Percentiles rank a stretch among this genome's conserved stretches.
These are phyloP conservation scores for Neonectria magnoliae DNA, from an alignment of 2,329 filamentous ascomycete species.

Conservation along the genomic window DNA sequence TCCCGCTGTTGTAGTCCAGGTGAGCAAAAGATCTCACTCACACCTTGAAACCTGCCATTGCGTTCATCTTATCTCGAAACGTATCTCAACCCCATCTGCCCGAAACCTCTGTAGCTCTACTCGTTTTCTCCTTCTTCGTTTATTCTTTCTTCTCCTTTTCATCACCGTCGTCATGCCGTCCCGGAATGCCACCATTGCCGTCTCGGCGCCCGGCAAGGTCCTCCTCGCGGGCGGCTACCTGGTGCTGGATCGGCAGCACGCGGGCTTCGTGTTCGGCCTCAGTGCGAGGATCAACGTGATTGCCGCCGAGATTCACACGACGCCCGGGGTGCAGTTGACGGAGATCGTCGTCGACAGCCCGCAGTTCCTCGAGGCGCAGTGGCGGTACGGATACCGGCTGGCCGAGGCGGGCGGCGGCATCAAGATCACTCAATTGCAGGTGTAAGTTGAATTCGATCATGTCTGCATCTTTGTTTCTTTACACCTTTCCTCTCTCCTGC, in stretches of 20 bases:
- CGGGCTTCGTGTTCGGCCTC: conserved; percentile 76
- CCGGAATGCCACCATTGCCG: conserved; percentile 59
- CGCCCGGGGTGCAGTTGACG: conserved; percentile 69
- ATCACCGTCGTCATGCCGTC: conserved; percentile 29
- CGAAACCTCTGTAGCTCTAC: background rate
- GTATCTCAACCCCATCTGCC: too few relatives aligned
- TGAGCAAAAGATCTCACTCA: conserved; percentile 32
- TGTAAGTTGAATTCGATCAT: conserved; percentile 65
- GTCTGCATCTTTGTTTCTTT: background rate
- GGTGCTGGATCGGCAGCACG: conserved; percentile 88
- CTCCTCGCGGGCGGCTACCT: conserved; percentile 94
- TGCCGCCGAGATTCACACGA: conserved; percentile 66
- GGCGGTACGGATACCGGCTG: conserved; percentile 84
- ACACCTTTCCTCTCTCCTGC: background rate
- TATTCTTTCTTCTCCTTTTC: background rate
- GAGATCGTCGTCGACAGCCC: conserved; percentile 90
- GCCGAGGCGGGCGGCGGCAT: conserved; percentile 80
- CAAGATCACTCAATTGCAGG: conserved; percentile 79
- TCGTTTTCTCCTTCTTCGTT: background rate
- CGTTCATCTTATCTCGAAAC: background rate
- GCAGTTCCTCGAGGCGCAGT: conserved; percentile 87
- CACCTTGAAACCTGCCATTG: conserved; percentile 7
- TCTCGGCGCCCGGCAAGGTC: conserved; percentile 96
- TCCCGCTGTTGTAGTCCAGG: conserved; percentile 17
- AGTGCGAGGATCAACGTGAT: conserved; percentile 74